phyloP scores from a whole-genome alignment of 352 stramenopile genomes.

The Phytopythium kandeliae region DNA sequence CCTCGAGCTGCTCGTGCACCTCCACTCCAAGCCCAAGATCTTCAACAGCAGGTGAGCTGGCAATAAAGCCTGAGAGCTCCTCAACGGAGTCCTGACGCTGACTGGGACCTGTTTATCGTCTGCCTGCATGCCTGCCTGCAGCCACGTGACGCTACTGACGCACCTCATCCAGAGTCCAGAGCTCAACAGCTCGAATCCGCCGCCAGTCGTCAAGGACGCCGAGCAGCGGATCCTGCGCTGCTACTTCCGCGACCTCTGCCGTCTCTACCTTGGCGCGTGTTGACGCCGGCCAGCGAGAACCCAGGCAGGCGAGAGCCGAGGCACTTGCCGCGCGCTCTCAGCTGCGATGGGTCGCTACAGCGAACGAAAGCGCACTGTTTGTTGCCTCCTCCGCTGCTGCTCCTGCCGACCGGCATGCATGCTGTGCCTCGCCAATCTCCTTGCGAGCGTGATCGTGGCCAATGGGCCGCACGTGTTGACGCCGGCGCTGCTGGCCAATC shows the following conservation, averaged over 20 bases:
- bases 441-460: slow-evolving; percentile 8
- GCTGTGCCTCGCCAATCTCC: too few species aligned
- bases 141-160: slow-evolving; percentile 69
- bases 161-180: slow-evolving; percentile 81
- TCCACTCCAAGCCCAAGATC: slow-evolving; percentile 69
- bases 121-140: slow-evolving; percentile 18
- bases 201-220: slow-evolving; percentile 53
- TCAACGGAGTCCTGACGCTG: too few species aligned
- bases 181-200: slow-evolving; percentile 71
- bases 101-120: too few species aligned
- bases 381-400: too few species aligned
- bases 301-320: too few species aligned
- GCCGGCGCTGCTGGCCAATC: background rate
- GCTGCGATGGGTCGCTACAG: too few species aligned
- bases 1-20: slow-evolving; percentile 74
- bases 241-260: slow-evolving; percentile 75
- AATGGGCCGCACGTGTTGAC: slow-evolving; percentile 9
- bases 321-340: too few species aligned
- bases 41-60: slow-evolving; percentile 51
- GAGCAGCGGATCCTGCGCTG: slow-evolving; percentile 78
- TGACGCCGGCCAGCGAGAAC: too few species aligned
- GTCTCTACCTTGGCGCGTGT: slow-evolving; percentile 38
- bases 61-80: background rate
- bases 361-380: too few species aligned
- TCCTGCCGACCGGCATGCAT: too few species aligned